Conservation (phyloP, 352 stramenopile species). For the Aphanomyces invadans region DNA sequence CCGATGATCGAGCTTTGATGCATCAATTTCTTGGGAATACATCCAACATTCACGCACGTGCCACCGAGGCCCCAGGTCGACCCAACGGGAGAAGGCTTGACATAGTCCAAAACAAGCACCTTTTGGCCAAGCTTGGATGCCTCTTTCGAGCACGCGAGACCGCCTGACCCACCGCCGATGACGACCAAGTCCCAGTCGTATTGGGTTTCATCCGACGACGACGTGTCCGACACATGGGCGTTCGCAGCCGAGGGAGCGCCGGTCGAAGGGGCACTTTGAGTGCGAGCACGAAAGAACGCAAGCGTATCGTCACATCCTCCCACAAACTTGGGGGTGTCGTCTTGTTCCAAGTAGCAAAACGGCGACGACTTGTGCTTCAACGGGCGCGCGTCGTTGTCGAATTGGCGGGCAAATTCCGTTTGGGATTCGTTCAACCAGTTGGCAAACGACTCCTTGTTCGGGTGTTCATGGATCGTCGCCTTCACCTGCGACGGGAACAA, state of each 20-base stretch:
- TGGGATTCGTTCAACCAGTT: constrained; percentile 41
- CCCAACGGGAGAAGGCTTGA: constrained; percentile 80
- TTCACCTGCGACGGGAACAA: constrained; percentile 50
- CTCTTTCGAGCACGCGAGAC: constrained; percentile 94
- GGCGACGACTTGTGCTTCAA: constrained; percentile 56
- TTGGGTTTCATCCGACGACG: constrained; percentile 29
- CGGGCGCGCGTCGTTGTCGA: constrained; percentile 37
- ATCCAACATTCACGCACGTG: constrained; percentile 99
- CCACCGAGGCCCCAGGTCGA: constrained; percentile 90
- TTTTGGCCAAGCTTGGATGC: constrained; percentile 88
- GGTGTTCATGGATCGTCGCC: constrained; percentile 42
- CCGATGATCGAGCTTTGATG: constrained; percentile 92
- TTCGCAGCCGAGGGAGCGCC: constrained; percentile 19
- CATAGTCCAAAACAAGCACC: constrained; percentile 95
- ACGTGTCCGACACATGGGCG: constrained; percentile 11
- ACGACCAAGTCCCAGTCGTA: constrained; percentile 83
- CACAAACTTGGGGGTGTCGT: constrained; percentile 43
- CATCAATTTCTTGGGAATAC: constrained; percentile 99
- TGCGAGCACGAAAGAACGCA: constrained; percentile 37
- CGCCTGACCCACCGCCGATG: constrained; percentile 74
- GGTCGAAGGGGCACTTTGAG: background rate
- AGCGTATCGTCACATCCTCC: constrained; percentile 63
- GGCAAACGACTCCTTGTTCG: constrained; percentile 50
- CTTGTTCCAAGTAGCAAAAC: constrained; percentile 45
- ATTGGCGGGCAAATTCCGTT: constrained; percentile 32